A percentile compares a stretch with the other conserved stretches of the same genome.
Conservation (phyloP, 139 green algal species). For the Chlorella vulgaris region DNA sequence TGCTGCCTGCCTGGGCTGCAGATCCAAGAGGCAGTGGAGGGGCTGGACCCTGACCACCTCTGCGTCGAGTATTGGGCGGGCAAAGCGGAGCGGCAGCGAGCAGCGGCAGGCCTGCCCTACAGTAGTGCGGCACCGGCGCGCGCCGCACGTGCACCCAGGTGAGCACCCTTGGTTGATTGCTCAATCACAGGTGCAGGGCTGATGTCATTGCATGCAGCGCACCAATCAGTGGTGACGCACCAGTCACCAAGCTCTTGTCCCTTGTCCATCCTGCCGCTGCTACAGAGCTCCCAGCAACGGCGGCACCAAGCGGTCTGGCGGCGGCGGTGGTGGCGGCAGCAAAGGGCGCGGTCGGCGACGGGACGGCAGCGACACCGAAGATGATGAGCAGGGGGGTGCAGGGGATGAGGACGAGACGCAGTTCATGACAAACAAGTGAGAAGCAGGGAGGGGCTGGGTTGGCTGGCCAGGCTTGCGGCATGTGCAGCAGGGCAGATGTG, state of each 20-base stretch:
- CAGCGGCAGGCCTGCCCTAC: slow-evolving; percentile 46
- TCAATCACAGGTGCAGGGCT: too few species aligned
- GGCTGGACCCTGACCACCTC: slow-evolving; percentile 70
- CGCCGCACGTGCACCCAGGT: slow-evolving; percentile 22
- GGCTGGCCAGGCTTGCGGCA: background rate
- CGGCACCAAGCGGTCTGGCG: slow-evolving; percentile 5
- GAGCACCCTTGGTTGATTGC: background rate
- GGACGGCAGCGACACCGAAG: slow-evolving; percentile 33
- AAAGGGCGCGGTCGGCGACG: slow-evolving; percentile 21
- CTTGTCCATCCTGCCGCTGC: background rate
- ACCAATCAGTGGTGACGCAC: too few species aligned
- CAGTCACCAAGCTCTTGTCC: background rate
- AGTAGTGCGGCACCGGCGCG: background rate
- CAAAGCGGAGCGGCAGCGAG: slow-evolving; percentile 58
- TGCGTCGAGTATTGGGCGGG: slow-evolving; percentile 81
- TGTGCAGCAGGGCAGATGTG: background rate
- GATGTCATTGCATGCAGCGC: too few species aligned
- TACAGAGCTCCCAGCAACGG: background rate
- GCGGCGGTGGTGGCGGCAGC: slow-evolving; percentile 8
- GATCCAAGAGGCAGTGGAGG: slow-evolving; percentile 79
- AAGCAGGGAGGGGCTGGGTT: background rate
- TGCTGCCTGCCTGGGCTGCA: slow-evolving; percentile 27
- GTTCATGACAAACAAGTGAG: slow-evolving; percentile 61
- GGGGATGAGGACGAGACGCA: slow-evolving; percentile 51
- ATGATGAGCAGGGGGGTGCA: slow-evolving; percentile 35